Evolutionary conservation across 106 monocot genomes (phyloP).

Genomic region (Acanthochlamys bracteata): DNA sequence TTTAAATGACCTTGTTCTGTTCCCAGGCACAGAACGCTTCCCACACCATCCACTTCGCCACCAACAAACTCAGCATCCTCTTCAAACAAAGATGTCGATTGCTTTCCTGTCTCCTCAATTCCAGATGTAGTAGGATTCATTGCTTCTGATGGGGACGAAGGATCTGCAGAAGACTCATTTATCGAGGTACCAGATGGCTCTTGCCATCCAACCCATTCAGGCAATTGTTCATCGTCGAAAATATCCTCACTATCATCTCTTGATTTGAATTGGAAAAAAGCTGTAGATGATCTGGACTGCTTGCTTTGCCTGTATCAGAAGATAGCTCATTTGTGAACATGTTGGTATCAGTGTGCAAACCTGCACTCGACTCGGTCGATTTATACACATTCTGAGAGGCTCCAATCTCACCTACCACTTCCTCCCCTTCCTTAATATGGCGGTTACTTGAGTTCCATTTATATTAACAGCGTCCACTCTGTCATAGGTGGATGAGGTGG

Average conservation of each 20-base stretch:
- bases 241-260: slow-evolving; percentile 18
- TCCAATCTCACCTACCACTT: slow-evolving; percentile 9
- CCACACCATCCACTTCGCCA: slow-evolving; percentile 13
- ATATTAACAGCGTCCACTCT: slow-evolving; percentile 13
- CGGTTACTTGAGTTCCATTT: background rate
- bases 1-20: background rate
- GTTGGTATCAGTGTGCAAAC: background rate
- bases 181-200: slow-evolving; percentile 22
- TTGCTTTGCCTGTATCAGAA: background rate
- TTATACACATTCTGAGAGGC: background rate
- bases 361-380: background rate
- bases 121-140: background rate
- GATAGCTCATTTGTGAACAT: background rate
- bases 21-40: background rate
- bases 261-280: slow-evolving; percentile 19
- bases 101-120: background rate
- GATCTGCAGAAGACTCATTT: slow-evolving; percentile 6
- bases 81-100: slow-evolving; percentile 13
- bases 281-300: slow-evolving; percentile 1
- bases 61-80: slow-evolving; percentile 26
- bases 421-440: background rate
- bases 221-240: slow-evolving; percentile 25
- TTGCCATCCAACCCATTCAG: slow-evolving; percentile 37
- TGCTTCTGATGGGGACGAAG: background rate
- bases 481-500: slow-evolving; percentile 14